These are phyloP conservation scores for Sclerotinia glacialis DNA, from an alignment of 2,329 filamentous ascomycete genomes.

Conservation along the genomic window DNA sequence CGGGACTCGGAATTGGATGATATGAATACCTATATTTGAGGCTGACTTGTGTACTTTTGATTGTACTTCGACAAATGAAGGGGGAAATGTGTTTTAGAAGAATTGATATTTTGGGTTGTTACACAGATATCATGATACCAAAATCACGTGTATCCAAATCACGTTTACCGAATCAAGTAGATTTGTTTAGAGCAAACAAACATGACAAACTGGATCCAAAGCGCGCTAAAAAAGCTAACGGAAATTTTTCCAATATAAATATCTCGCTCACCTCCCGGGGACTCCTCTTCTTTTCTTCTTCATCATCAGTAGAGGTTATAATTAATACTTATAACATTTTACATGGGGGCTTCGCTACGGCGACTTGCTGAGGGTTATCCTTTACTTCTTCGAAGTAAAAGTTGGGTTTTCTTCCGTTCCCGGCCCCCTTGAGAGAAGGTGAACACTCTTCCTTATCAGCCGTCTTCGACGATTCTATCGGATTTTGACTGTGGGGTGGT, in stretches of 20 bases:
- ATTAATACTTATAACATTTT: conserved; percentile 42
- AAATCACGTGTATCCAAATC: not conserved
- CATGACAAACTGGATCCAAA: not conserved
- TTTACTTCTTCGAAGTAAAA: conserved; percentile 26
- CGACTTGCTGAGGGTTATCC: conserved; percentile 44
- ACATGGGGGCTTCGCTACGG: conserved; percentile 43
- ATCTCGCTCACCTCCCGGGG: not conserved
- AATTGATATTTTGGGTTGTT: not conserved
- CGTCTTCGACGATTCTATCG: conserved; percentile 39
- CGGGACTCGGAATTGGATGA: not conserved
- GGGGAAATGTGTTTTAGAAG: not conserved
- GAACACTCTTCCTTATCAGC: conserved; percentile 46
- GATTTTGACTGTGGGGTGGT: conserved; percentile 46
- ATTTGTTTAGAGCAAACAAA: not conserved
- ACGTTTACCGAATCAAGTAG: fast-evolving
- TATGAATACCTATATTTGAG: not conserved
- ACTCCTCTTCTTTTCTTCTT: conserved; percentile 31
- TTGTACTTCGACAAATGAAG: not conserved
- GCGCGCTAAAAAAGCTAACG: conserved; percentile 20
- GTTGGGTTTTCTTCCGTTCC: conserved; percentile 45
- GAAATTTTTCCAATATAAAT: conserved; percentile 24
- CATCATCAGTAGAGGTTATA: conserved; percentile 42
- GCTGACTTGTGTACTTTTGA: not conserved
- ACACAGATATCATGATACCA: not conserved
- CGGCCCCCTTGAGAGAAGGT: conserved; percentile 43